These are phyloP conservation scores for Rhodotorula graminis DNA, from an alignment of 768 basidiomycete species.

Conservation along the genomic window DNA sequence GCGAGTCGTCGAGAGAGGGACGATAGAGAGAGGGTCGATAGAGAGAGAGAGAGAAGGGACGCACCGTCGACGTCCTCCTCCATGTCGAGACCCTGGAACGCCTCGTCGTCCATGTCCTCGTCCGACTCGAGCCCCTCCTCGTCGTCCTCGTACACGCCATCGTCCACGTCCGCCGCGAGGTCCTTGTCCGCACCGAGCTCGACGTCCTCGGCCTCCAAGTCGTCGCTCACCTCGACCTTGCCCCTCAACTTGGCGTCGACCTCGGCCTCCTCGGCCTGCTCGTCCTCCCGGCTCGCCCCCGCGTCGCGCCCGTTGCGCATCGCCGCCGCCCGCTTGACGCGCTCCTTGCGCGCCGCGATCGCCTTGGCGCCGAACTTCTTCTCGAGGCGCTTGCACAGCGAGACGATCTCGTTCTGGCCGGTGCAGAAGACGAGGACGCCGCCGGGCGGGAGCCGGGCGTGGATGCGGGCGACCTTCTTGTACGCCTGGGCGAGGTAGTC, in stretches of 20 bases:
- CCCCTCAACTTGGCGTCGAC: constrained; percentile 16
- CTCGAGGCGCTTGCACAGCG: constrained; percentile 75
- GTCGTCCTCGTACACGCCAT: constrained; percentile 57
- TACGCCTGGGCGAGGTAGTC: constrained; percentile 89
- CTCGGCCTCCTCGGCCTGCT: constrained; percentile 25
- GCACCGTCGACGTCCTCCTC: constrained; percentile 61
- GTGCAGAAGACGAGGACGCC: constrained; percentile 92
- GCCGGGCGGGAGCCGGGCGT: constrained; percentile 82
- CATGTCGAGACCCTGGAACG: constrained; percentile 50
- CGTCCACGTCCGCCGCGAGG: constrained; percentile 47
- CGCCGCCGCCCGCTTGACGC: constrained; percentile 42
- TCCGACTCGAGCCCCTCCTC: constrained; percentile 57
- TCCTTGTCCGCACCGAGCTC: constrained; percentile 56
- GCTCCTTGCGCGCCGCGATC: constrained; percentile 55
- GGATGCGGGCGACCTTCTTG: constrained; percentile 85
- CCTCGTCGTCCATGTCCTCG: constrained; percentile 58
- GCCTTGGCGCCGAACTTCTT: constrained; percentile 67
- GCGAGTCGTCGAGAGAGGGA: too few species aligned
- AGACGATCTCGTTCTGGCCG: constrained; percentile 89
- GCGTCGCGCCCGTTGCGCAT: background rate
- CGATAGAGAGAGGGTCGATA: constrained; percentile 36
- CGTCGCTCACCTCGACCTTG: constrained; percentile 51
- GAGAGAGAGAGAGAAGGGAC: background rate
- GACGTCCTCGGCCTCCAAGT: constrained; percentile 74
- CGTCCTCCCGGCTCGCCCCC: constrained; percentile 1